Evolutionary conservation across 495 filamentous ascomycete species (phyloP).

Genomic region (Hypoxylon rickii): DNA sequence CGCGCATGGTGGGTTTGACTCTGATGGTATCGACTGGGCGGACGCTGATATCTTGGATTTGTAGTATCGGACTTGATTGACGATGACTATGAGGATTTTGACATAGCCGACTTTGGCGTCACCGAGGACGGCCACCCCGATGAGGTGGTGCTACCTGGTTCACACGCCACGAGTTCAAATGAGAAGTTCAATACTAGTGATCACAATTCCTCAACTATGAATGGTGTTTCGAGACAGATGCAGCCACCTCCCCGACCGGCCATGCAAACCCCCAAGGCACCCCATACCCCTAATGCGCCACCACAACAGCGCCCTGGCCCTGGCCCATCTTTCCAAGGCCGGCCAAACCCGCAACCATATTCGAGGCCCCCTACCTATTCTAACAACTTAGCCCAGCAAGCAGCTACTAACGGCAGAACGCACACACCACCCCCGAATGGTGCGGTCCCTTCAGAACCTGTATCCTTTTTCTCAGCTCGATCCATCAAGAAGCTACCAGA

Average conservation of each 20-base stretch:
- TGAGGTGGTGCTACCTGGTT: constrained; percentile 56
- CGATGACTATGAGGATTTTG: constrained; percentile 56
- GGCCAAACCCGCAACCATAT: constrained; percentile 38
- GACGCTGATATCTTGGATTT: constrained; percentile 39
- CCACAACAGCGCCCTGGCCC: constrained; percentile 36
- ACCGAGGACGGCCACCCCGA: constrained; percentile 64
- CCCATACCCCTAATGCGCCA: constrained; percentile 46
- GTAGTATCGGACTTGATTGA: constrained; percentile 34
- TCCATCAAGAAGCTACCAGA: constrained; percentile 56
- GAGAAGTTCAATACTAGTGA: constrained; percentile 36
- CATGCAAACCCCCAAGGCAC: constrained; percentile 34
- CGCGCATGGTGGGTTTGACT: constrained; percentile 35
- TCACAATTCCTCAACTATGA: constrained; percentile 34
- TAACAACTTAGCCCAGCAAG: constrained; percentile 40
- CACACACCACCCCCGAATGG: constrained; percentile 31
- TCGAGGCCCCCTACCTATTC: constrained; percentile 38
- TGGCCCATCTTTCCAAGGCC: constrained; percentile 29
- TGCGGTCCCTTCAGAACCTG: constrained; percentile 33
- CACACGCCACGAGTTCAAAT: constrained; percentile 28
- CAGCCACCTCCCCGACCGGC: constrained; percentile 43
- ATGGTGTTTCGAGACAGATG: constrained; percentile 35
- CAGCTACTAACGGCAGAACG: constrained; percentile 30
- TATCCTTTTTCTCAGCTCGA: constrained; percentile 78
- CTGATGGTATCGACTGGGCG: constrained; percentile 38
- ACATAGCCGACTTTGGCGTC: constrained; percentile 74